Base-by-base conservation (phyloP, 2,329 filamentous ascomycete genomes). In the Fusarium mexicanum region DNA sequence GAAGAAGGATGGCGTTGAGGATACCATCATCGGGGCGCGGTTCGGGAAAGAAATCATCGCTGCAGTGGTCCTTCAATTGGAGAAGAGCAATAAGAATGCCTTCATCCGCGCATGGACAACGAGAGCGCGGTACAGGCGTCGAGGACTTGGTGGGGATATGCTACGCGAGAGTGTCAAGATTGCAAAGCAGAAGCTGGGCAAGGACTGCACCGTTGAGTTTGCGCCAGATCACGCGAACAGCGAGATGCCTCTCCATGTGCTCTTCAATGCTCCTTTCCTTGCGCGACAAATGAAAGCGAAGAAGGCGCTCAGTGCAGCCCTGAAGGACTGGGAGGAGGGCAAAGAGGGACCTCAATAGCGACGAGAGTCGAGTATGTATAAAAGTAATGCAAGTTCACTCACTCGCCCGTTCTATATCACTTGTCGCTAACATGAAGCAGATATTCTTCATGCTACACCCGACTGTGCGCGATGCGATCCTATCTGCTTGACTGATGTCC, bases 81-180 rank as follows among this genome's bases (percentile, higher is more conserved):
- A 47, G 12, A 63, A 64, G 26, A 55, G 53, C 31, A 54, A 87
- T 33, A 89, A 89, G 53, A 87, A 86, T 67, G 92, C 91, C 8
- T 83, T 93, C 38, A 91, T 98, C 60, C 89, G 93, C 22, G 94
- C 92, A 6, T 97, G 94, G 94, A 95, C 94, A 4, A 93, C 95
- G 2, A 88, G 87, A 80, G 82, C 91, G 57, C 86, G 87, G 75
- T 96, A 94, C 81, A 87, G 94, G 26, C 85, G 88, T 35, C 89
- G 89, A 67, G 94, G 94, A 1, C 85, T 96, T 13, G 94, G 94
- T 1, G 86, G 86, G 8, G 92, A 91, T 51, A 82, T 98, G 81
- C 83, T 97, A 53, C 90, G 92, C 75, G 91, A 93, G 76, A 93
- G 92, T 5, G 89, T 95, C 12, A 86, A 86, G 72, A 80, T 91